phyloP scores from a whole-genome alignment of 2,329 filamentous ascomycete species.

The Diaporthe amygdali region DNA sequence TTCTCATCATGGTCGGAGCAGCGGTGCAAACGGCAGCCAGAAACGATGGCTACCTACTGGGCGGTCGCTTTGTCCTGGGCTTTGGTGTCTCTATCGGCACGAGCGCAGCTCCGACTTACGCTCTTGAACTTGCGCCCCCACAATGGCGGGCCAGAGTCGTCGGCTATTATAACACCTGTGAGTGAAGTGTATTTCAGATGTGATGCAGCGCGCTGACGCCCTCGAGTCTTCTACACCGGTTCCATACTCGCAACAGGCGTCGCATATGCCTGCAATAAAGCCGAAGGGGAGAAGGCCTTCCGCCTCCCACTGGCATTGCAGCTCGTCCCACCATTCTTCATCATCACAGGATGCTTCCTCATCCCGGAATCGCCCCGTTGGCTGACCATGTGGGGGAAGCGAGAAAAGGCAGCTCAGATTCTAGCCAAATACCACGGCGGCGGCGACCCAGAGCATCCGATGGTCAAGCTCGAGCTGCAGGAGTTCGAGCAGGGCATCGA shows the following conservation, averaged over 20 bases:
- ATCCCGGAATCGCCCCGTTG: conserved; percentile 49
- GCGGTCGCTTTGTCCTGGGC: conserved; percentile 60
- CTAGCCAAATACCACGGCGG: conserved; percentile 41
- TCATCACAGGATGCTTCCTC: conserved; percentile 39
- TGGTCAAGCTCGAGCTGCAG: conserved; percentile 45
- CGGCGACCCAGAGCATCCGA: conserved; percentile 36
- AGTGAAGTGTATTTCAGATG: conserved; percentile 4
- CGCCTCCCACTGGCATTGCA: conserved; percentile 45
- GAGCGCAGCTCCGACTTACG: conserved; percentile 45
- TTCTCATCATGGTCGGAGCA: conserved; percentile 47
- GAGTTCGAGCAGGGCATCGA: conserved; percentile 46
- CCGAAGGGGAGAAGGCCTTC: conserved; percentile 30
- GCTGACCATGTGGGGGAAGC: conserved; percentile 43
- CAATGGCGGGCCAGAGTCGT: conserved; percentile 39
- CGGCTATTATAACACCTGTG: conserved; percentile 45
- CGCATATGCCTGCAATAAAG: conserved; percentile 25
- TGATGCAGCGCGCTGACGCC: neutral
- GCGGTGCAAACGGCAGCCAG: conserved; percentile 42
- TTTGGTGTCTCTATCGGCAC: conserved; percentile 52
- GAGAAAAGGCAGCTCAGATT: conserved; percentile 40
- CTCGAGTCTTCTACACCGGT: conserved; percentile 37
- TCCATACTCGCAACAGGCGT: conserved; percentile 53
- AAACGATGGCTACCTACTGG: conserved; percentile 45
- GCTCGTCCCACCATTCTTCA: conserved; percentile 42
- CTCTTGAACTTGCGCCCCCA: conserved; percentile 36